phyloP scores from a whole-genome alignment of 805 yeast genomes.

The Kazachstania kunashirensis region DNA sequence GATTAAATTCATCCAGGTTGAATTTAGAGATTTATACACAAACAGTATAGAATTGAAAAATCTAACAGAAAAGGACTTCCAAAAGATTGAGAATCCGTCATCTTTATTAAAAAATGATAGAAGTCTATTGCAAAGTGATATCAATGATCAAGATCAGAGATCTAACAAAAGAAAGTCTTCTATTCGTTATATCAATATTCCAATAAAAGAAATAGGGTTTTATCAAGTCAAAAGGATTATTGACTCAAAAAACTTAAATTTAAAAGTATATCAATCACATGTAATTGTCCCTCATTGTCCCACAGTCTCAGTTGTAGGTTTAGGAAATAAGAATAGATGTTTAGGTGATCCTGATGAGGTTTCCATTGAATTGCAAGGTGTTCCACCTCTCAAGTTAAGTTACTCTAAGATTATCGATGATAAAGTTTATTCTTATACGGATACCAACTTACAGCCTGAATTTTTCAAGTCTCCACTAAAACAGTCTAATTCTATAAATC shows the following conservation, averaged over 20 bases:
- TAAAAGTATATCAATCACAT: slow-evolving; percentile 52
- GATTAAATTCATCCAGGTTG: slow-evolving; percentile 57
- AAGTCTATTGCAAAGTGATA: slow-evolving; percentile 7
- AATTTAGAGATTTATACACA: slow-evolving; percentile 46
- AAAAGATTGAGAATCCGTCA: slow-evolving; percentile 24
- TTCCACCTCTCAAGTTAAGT: slow-evolving; percentile 60
- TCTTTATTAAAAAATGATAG: slow-evolving; percentile 15
- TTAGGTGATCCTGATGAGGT: slow-evolving; percentile 47
- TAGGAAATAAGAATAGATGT: slow-evolving; percentile 46
- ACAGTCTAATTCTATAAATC: slow-evolving; percentile 4
- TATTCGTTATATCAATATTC: slow-evolving; percentile 54
- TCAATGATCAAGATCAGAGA: not conserved
- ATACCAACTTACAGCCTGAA: slow-evolving; percentile 43
- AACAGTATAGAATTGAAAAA: slow-evolving; percentile 39
- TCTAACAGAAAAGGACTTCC: slow-evolving; percentile 50
- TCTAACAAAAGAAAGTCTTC: slow-evolving; percentile 9
- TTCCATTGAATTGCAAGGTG: slow-evolving; percentile 53
- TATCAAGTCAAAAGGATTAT: slow-evolving; percentile 59
- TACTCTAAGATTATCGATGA: slow-evolving; percentile 41
- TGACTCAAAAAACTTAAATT: slow-evolving; percentile 54
- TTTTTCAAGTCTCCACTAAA: slow-evolving; percentile 42
- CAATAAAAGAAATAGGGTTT: slow-evolving; percentile 62
- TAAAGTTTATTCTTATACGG: slow-evolving; percentile 23
- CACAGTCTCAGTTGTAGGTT: slow-evolving; percentile 41
- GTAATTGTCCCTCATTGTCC: slow-evolving; percentile 74